These are phyloP conservation scores for Mucor circinelloides DNA, from an alignment of 371 early-diverging fungal species.

Conservation along the genomic window DNA sequence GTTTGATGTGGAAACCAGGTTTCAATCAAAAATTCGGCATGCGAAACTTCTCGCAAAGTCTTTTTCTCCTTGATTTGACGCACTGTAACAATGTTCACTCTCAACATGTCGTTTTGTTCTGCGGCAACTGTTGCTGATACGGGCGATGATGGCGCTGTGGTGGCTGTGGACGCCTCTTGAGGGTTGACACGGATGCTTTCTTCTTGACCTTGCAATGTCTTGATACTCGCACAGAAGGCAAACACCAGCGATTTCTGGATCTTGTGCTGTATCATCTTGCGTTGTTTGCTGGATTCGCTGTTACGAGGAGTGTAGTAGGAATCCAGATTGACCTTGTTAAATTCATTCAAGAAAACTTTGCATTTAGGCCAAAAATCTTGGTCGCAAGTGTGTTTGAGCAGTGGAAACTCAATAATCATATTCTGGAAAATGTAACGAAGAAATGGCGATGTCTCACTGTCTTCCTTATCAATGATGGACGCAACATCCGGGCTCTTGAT, in stretches of 20 bases:
- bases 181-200: conserved; percentile 27
- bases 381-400: conserved; percentile 36
- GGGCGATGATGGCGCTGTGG: neutral
- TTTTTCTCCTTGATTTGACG: conserved; percentile 24
- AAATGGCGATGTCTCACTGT: conserved; percentile 24
- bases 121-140: conserved; percentile 3
- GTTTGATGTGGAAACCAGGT: conserved; percentile 15
- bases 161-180: neutral
- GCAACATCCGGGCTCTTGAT: conserved; percentile 9
- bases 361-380: conserved; percentile 44
- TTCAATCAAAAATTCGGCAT: conserved; percentile 43
- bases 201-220: conserved; percentile 44
- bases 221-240: conserved; percentile 45
- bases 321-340: conserved; percentile 31
- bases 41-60: conserved; percentile 23
- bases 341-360: conserved; percentile 38
- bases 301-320: conserved; percentile 28
- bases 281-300: conserved; percentile 25
- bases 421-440: conserved; percentile 39
- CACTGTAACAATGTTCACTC: conserved; percentile 24
- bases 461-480: conserved; percentile 2
- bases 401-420: conserved; percentile 41
- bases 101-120: neutral
- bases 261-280: conserved; percentile 37
- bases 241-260: conserved; percentile 40